Evolutionary conservation across 495 filamentous ascomycete species (phyloP), one percentile per base, ranked within the genome.

Genomic region (Aspergillus kassunensis): DNA sequence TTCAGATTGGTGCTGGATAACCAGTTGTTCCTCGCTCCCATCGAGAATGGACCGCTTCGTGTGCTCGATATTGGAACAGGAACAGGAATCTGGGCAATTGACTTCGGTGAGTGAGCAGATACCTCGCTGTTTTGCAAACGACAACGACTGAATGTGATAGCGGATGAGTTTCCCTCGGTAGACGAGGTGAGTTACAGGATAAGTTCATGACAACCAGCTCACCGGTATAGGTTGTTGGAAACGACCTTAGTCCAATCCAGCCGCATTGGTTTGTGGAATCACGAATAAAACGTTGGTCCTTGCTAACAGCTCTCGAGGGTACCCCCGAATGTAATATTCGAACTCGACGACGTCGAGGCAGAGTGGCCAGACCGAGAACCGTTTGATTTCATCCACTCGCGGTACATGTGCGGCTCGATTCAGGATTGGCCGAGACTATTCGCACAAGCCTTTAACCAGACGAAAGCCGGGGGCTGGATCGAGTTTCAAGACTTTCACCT

Each of bases 321-420:
- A 11, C 76, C 77, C 3, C 66, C 71, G 19, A 80, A 80, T 57
- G 65, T 77, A 16, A 59, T 64, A 13, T 83, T 83, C 48, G 70
- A 76, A 48, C 67, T 81, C 29, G 77, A 81, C 49, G 79, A 81
- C 54, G 59, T 69, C 30, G 68, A 76, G 10, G 53, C 54, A 1
- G 61, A 64, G 6, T 80, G 76, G 77, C 64, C 68, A 34, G 76
- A 70, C 56, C 46, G 63, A 0, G 55, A 48, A 60, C 29, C 47
- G 15, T 82, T 81, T 53, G 81, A 83, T 63, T 77, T 74, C 49
- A 69, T 84, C 40, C 79, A 85, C 59, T 56, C 73, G 7, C 78
- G 81, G 5, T 78, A 72, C 51, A 58, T 85, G 16, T 66, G 72
- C 39, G 78, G 79, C 20, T 67, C 67, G 7, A 64, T 83, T n/a